A percentile compares a stretch with the other conserved stretches of the same genome.
Conservation (phyloP, 1,284 basidiomycete species). For the Paramarasmius palmivorus region DNA sequence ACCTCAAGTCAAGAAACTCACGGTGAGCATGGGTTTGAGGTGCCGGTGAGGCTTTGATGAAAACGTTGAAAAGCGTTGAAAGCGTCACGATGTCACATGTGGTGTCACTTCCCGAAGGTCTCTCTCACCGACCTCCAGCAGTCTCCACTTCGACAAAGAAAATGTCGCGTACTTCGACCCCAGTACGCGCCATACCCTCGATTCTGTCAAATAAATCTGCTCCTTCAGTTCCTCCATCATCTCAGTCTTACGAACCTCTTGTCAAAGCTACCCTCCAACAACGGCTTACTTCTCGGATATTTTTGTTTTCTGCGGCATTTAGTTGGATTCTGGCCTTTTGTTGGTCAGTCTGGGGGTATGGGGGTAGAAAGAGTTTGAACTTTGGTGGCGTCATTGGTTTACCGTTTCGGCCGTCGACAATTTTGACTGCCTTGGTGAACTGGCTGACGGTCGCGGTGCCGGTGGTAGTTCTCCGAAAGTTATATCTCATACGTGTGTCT, state of each 20-base stretch:
- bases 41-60: no score
- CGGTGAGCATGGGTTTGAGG: no score
- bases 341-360: constrained; percentile 40
- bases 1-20: no score
- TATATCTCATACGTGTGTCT: constrained; percentile 52
- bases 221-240: constrained; percentile 46
- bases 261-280: constrained; percentile 56
- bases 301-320: constrained; percentile 47
- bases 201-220: constrained; percentile 45
- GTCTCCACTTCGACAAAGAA: neutral
- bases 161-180: constrained; percentile 22
- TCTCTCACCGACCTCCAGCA: no score
- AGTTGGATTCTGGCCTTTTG: constrained; percentile 45
- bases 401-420: constrained; percentile 38
- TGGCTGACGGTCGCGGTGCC: constrained; percentile 46
- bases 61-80: no score
- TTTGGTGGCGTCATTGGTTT: constrained; percentile 32
- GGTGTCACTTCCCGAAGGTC: no score
- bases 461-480: constrained; percentile 53
- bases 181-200: constrained; percentile 33
- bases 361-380: constrained; percentile 31
- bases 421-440: constrained; percentile 27
- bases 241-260: constrained; percentile 58
- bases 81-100: no score
- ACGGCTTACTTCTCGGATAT: constrained; percentile 52